Evolutionary conservation across 495 filamentous ascomycete species (phyloP).

Genomic region (Talaromyces liani): DNA sequence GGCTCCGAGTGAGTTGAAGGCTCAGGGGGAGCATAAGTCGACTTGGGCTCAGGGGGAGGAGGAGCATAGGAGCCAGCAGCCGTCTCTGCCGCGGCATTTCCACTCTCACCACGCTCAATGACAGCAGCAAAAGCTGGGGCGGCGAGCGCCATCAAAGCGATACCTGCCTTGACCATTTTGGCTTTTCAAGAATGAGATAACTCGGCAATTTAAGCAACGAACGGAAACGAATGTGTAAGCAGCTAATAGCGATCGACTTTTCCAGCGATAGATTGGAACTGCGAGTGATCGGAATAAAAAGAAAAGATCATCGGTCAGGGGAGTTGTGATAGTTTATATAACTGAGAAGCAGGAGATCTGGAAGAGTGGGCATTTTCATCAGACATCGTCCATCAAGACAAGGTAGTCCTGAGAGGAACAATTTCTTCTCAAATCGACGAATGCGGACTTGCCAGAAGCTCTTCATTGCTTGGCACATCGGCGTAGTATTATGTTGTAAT

Average conservation of each 20-base stretch:
- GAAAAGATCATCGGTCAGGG: slow-evolving; percentile 6
- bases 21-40: not conserved
- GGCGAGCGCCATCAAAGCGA: slow-evolving; percentile 35
- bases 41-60: not conserved
- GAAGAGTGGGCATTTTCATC: not conserved
- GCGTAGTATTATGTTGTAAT: not conserved
- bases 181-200: slow-evolving; percentile 1
- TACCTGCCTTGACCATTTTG: slow-evolving; percentile 34
- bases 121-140: slow-evolving; percentile 36
- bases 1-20: not conserved
- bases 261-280: slow-evolving; percentile 6
- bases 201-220: not conserved
- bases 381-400: not conserved
- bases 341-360: not conserved
- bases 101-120: slow-evolving; percentile 22
- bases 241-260: slow-evolving; percentile 18
- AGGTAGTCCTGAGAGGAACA: not conserved
- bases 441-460: not conserved
- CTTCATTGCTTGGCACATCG: not conserved
- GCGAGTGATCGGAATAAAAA: slow-evolving; percentile 11
- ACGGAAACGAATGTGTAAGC: slow-evolving; percentile 10
- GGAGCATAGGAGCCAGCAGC: slow-evolving; percentile 9
- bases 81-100: not conserved
- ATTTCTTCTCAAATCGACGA: not conserved
- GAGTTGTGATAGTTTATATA: slow-evolving; percentile 4